Evolutionary conservation across 805 yeast species (phyloP).

Genomic region (Yarrowia osloensis): DNA sequence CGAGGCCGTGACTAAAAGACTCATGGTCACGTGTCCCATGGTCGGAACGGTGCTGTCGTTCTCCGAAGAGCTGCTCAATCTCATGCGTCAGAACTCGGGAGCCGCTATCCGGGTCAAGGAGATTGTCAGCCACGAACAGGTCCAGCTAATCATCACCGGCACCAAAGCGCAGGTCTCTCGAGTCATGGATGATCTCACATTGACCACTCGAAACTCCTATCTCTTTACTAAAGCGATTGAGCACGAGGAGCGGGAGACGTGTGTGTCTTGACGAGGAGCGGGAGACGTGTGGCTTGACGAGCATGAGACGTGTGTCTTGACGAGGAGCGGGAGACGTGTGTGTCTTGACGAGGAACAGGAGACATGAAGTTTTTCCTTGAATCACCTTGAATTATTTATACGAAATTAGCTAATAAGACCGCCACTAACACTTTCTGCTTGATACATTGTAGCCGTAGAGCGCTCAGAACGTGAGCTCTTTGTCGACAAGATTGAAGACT

Average conservation of each 20-base stretch:
- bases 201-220: background rate
- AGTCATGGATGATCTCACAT: background rate
- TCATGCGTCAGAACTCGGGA: constrained; percentile 10
- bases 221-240: background rate
- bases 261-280: too few relatives aligned
- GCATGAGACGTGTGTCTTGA: too few relatives aligned
- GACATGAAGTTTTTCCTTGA: too few relatives aligned
- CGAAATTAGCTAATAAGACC: too few relatives aligned
- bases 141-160: background rate
- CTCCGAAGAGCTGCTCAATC: background rate
- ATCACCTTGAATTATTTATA: too few relatives aligned
- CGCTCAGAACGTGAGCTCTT: too few relatives aligned
- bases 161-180: background rate
- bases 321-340: too few relatives aligned
- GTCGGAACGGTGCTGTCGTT: background rate
- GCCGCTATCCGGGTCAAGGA: constrained; percentile 9
- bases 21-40: background rate
- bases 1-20: background rate
- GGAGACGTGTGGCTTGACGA: too few relatives aligned
- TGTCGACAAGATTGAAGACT: too few relatives aligned
- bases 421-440: too few relatives aligned
- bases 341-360: too few relatives aligned
- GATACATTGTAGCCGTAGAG: too few relatives aligned
- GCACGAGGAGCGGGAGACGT: background rate
- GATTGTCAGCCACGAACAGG: background rate